These are phyloP conservation scores for Knoxia roxburghii DNA, from an alignment of 257 asterid genomes.

Conservation along the genomic window DNA sequence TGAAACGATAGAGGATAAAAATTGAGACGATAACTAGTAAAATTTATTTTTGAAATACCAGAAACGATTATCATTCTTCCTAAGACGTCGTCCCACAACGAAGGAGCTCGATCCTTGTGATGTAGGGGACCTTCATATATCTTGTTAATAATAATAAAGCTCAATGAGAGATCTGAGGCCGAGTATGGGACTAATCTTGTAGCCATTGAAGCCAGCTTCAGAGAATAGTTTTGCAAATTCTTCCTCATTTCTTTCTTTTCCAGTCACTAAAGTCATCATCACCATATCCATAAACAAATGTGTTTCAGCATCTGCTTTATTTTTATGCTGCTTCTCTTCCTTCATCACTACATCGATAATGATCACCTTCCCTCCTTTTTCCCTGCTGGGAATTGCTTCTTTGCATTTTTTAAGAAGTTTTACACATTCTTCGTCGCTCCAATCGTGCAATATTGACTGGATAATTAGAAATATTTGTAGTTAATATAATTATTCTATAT, in stretches of 20 bases:
- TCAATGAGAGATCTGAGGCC: conserved; percentile 40
- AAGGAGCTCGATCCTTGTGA: no score
- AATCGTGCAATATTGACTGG: conserved; percentile 32
- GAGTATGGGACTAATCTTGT: conserved; percentile 24
- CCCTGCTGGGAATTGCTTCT: conserved; percentile 19
- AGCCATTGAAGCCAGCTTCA: conserved; percentile 31
- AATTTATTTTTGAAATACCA: no score
- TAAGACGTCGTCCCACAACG: no score
- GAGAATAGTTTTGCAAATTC: conserved; percentile 35
- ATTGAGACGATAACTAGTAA: no score
- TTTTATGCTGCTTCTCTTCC: not conserved
- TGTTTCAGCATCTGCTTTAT: conserved; percentile 1
- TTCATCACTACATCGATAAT: conserved; percentile 20
- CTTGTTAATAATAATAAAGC: conserved; percentile 14
- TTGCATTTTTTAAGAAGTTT: conserved; percentile 20
- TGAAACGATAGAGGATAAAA: no score
- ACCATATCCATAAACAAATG: conserved; percentile 20
- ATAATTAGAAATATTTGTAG: not conserved
- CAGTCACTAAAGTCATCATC: conserved; percentile 18
- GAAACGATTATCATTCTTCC: no score
- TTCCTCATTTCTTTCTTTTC: conserved; percentile 27
- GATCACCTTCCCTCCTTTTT: conserved; percentile 23
- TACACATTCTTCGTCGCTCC: conserved; percentile 25
- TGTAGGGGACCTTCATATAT: no score
- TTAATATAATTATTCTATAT: no score